A percentile compares a stretch with the other conserved stretches of the same genome.
phyloP scores from a whole-genome alignment of 2,329 filamentous ascomycete genomes.

The Aspergillus japonicus region DNA sequence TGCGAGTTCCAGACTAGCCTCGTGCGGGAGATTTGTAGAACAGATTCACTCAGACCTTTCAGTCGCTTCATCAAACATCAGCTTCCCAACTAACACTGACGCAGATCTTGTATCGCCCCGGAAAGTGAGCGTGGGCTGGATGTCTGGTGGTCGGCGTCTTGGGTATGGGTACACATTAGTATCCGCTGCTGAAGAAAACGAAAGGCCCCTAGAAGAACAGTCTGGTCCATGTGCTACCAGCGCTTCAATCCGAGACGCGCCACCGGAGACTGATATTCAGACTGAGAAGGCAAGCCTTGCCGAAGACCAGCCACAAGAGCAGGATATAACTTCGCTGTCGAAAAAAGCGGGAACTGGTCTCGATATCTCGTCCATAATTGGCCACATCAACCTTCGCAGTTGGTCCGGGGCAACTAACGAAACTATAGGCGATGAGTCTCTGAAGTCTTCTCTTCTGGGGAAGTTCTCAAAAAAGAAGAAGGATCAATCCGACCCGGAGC shows the following conservation, averaged over 20 bases:
- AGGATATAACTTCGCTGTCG: neutral
- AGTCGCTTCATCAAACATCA: slow-evolving; percentile 1
- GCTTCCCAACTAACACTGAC: neutral
- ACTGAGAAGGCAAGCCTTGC: neutral
- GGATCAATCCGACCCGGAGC: slow-evolving; percentile 1
- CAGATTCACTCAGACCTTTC: slow-evolving; percentile 25
- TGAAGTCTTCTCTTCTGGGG: slow-evolving; percentile 21
- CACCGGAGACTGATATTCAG: neutral
- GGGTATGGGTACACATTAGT: slow-evolving; percentile 43
- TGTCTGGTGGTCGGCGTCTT: slow-evolving; percentile 40
- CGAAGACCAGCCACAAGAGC: neutral
- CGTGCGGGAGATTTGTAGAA: slow-evolving; percentile 34
- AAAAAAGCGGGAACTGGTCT: slow-evolving; percentile 10
- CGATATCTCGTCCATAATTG: slow-evolving; percentile 15
- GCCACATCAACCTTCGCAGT: slow-evolving; percentile 15
- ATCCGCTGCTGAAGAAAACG: slow-evolving; percentile 21
- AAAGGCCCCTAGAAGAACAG: neutral
- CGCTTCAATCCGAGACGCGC: neutral
- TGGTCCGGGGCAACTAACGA: slow-evolving; percentile 14
- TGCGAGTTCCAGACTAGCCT: neutral
- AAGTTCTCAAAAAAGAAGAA: slow-evolving; percentile 17
- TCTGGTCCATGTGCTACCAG: neutral
- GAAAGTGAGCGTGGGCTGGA: slow-evolving; percentile 43
- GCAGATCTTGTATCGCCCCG: slow-evolving; percentile 22
- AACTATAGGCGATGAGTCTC: slow-evolving; percentile 10